phyloP scores from a whole-genome alignment of 805 yeast species.

The Candida fluviatilis region DNA sequence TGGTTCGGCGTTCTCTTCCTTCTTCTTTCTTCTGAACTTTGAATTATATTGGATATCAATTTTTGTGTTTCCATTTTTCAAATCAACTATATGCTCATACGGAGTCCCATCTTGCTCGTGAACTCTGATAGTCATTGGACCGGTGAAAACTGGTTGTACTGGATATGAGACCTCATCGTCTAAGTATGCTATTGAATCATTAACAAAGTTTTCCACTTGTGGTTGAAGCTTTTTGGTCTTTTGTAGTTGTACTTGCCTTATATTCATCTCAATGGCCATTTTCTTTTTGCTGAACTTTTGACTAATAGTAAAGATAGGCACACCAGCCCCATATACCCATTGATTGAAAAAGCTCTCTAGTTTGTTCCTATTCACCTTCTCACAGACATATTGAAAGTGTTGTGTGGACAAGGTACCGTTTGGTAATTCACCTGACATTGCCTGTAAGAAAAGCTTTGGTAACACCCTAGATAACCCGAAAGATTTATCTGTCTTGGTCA shows the following conservation, averaged over 20 bases:
- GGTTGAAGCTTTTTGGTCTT: slow-evolving; percentile 43
- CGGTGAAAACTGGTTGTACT: slow-evolving; percentile 62
- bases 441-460: slow-evolving; percentile 87
- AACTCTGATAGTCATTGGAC: slow-evolving; percentile 94
- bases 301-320: slow-evolving; percentile 82
- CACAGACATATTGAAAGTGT: slow-evolving; percentile 93
- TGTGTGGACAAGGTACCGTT: slow-evolving; percentile 72
- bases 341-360: slow-evolving; percentile 82
- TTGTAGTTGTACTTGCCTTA: slow-evolving; percentile 79
- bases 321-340: slow-evolving; percentile 89
- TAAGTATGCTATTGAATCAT: slow-evolving; percentile 39
- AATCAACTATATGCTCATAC: slow-evolving; percentile 92
- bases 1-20: slow-evolving; percentile 45
- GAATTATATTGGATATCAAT: slow-evolving; percentile 94
- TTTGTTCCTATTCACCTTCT: slow-evolving; percentile 83
- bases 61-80: slow-evolving; percentile 80
- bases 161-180: slow-evolving; percentile 39
- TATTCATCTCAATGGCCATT: slow-evolving; percentile 91
- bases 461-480: slow-evolving; percentile 89
- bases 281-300: slow-evolving; percentile 92
- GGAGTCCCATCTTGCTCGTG: slow-evolving; percentile 99
- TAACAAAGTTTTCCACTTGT: slow-evolving; percentile 37
- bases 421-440: slow-evolving; percentile 89
- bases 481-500: slow-evolving; percentile 94
- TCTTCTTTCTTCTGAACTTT: slow-evolving; percentile 77